Conservation (phyloP, 148 eudicot genomes). For the Amaranthus palmeri region DNA sequence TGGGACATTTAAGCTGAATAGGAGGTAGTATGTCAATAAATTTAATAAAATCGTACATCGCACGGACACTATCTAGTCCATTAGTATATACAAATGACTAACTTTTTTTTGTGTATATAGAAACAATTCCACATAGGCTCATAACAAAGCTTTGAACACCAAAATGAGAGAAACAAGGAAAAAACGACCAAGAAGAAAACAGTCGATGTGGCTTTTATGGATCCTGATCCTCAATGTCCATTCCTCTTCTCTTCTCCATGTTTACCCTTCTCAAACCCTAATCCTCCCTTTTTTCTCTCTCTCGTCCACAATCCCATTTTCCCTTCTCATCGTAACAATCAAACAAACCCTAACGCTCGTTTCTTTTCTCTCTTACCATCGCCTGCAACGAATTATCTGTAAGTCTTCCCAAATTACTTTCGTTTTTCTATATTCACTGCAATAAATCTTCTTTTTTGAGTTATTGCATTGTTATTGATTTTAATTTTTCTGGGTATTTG, state of each 20-base stretch:
- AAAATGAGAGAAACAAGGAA: background rate
- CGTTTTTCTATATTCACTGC: background rate
- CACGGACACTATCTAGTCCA: too few relatives aligned
- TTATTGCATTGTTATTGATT: background rate
- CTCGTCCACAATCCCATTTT: background rate
- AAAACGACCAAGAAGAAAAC: background rate
- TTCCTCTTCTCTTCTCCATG: slow-evolving; percentile 13
- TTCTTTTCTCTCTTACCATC: too few relatives aligned
- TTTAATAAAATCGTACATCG: too few relatives aligned
- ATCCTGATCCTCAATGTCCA: too few relatives aligned
- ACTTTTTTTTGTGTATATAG: too few relatives aligned
- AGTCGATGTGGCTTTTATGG: background rate
- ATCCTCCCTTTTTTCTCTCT: slow-evolving; percentile 7
- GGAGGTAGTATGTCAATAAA: too few relatives aligned
- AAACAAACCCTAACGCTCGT: too few relatives aligned
- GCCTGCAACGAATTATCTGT: background rate
- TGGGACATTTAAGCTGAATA: too few relatives aligned
- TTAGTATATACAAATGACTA: too few relatives aligned
- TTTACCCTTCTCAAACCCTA: slow-evolving; percentile 21
- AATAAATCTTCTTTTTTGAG: background rate
- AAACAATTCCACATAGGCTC: too few relatives aligned
- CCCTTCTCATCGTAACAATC: background rate
- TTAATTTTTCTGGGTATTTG: slow-evolving; percentile 9
- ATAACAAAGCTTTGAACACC: too few relatives aligned
- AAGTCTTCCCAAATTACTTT: background rate